Conservation (phyloP, 23 red algal genomes). For the Cyanidiococcus yangmingshanensis region DNA sequence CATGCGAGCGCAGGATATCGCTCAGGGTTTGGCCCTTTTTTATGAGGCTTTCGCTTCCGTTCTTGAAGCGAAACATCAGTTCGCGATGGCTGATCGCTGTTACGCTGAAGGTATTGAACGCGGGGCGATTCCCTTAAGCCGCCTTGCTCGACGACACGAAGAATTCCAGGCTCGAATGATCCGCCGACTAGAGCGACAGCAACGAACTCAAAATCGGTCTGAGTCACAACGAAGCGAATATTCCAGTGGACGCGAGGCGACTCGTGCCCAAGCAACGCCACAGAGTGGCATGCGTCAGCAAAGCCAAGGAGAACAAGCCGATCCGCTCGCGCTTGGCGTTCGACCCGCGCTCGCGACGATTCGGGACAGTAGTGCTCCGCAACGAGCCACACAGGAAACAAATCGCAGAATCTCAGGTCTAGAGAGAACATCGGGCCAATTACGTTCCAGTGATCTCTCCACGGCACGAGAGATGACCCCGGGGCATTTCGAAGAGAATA, state of each 20-base stretch:
- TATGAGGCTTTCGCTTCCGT: conserved; percentile 84
- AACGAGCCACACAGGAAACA: background rate
- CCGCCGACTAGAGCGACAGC: conserved; percentile 29
- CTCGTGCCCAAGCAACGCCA: background rate
- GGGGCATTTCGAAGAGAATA: background rate
- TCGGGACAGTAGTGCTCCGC: background rate
- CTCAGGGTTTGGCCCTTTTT: conserved; percentile 40
- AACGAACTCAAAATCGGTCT: background rate
- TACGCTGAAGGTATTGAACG: conserved; percentile 35
- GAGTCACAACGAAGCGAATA: background rate
- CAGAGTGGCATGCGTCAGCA: background rate
- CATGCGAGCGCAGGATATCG: conserved; percentile 53
- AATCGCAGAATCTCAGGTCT: background rate
- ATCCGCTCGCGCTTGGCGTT: background rate
- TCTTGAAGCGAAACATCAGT: conserved; percentile 60
- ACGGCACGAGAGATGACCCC: background rate
- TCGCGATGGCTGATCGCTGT: conserved; percentile 39
- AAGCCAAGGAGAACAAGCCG: background rate
- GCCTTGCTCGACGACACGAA: conserved; percentile 38
- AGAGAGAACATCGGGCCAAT: background rate
- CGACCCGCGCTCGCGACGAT: background rate
- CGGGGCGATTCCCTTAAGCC: conserved; percentile 39
- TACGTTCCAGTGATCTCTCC: background rate
- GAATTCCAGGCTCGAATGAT: conserved; percentile 76
- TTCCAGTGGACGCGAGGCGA: background rate